Base-by-base conservation (phyloP, 768 basidiomycete species). In the Gymnopilus junonius region DNA sequence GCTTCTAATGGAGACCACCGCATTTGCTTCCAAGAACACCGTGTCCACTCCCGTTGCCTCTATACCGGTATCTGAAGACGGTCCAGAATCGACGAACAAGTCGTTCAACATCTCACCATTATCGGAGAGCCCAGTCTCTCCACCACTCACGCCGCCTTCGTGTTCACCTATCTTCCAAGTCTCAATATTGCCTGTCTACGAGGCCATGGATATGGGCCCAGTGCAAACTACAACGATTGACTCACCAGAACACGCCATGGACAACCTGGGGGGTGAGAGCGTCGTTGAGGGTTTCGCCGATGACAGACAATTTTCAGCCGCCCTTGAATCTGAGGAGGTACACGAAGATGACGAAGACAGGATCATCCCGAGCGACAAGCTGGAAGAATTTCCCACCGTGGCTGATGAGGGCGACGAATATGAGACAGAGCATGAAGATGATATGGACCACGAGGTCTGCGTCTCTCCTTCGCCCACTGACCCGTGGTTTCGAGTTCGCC, bases 71-170 rank as follows among this genome's bases (percentile, higher is more conserved):
- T 20, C 23, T 27, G 42, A 59, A 45, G 50, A 39, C 15, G 39
- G 42, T 15, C 39, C 50, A 21, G 56, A 23, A 42, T 12, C 53
- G 31, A 55, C 34, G 10, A 2, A 34, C 17, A n/a, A 20, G 10
- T 58, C 59, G 23, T 37, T 29, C 51, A 45, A 58, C 32, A 46
- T 58, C 3, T 42, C 65, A 20, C 43, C 51, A 40, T 25, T 46
- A 12, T 51, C 61, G 37, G 65, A 65, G 21, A 58, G 58, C 31
- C 67, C 63, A 14, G 68, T 62, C 2, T 71, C 69, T 35, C 69
- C 67, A 34, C 70, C 68, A 12, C 64, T 59, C 21, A 69, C 67
- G 3, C 67, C 67, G 2, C 69, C 69, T 29, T 50, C 59, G 12
- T 45, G 55, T 12, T 67, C 58, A 8, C 62, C 66, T 29, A 40